Conservation (phyloP, 202 grass and related monocot species). For the Setaria viridis region DNA sequence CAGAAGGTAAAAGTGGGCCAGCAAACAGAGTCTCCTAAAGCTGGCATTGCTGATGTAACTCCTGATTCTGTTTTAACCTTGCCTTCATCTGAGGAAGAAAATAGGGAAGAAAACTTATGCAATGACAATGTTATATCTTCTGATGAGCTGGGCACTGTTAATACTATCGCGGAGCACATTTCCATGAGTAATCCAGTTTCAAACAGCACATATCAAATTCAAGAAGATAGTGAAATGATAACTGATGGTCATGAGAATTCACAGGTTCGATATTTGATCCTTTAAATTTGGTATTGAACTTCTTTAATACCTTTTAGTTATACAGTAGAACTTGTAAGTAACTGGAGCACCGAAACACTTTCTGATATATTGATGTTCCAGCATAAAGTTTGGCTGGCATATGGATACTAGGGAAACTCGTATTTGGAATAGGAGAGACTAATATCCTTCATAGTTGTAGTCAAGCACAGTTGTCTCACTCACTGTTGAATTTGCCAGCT, state of each 20-base stretch:
- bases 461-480: conserved; percentile 16
- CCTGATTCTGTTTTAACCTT: conserved; percentile 32
- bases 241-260: conserved; percentile 36
- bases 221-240: conserved; percentile 34
- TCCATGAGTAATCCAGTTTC: conserved; percentile 17
- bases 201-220: conserved; percentile 26
- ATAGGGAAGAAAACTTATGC: conserved; percentile 23
- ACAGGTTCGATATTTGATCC: conserved; percentile 44
- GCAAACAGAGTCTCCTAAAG: conserved; percentile 42
- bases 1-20: conserved; percentile 53
- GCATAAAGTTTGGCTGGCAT: neutral
- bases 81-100: conserved; percentile 39
- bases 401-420: conserved; percentile 6
- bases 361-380: neutral
- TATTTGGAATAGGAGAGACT: neutral
- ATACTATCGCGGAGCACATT: conserved; percentile 12
- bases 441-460: conserved; percentile 9
- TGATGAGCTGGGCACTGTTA: conserved; percentile 28
- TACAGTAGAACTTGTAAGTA: conserved; percentile 23
- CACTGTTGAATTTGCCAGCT: conserved; percentile 16
- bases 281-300: conserved; percentile 17
- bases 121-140: conserved; percentile 30
- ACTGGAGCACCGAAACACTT: neutral
- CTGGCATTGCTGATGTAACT: conserved; percentile 21
- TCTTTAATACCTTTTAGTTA: conserved; percentile 21